Base-by-base conservation (phyloP, 805 yeast genomes). In the Starmerella apis region DNA sequence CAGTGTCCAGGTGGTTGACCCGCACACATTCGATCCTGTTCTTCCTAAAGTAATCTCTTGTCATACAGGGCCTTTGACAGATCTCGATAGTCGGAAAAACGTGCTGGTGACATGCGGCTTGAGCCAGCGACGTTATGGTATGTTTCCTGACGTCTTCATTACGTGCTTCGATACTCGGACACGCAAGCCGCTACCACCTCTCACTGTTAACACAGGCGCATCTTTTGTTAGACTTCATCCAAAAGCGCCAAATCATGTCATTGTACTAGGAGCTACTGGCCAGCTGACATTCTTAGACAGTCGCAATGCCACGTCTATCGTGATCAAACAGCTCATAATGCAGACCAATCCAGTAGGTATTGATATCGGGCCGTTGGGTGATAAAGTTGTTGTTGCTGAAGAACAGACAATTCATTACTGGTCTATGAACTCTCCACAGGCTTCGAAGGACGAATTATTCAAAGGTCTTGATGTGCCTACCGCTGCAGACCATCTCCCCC, bases 171-270 rank as follows among this genome's bases (percentile, higher is more conserved):
- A 92, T 64, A 64, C 86, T 27, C 74, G 94, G 54, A 75, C 79
- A 50, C 71, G 84, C 77, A 74, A 77, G 47, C 74, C 87, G 1
- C 65, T 81, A 49, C 71, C 94, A 0, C 96, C 96, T 3, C 72
- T 90, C 7, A 78, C 96, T 3, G 86, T 87, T 60, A 87, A 92
- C 0, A 81, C 87, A 0, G 96, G 96, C 11, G 96, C 97, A 0
- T 74, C 83, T 9, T 83, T 76, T 62, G 92, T 83, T 1, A 74
- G 83, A 44, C 72, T 90, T 54, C 96, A 90, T 67, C 96, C 97
- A 6, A 82, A 83, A 53, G 63, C 87, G 45, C 83, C 95, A 5
- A 83, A 84, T 33, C 79, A 83, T 31, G 77, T 86, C 41, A 64
- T 86, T 4, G 79, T 85, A 7, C 82, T 86, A 0, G 83, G 96